These are phyloP conservation scores for Begonia loranthoides DNA, from an alignment of 306 rosid genomes.

Conservation along the genomic window DNA sequence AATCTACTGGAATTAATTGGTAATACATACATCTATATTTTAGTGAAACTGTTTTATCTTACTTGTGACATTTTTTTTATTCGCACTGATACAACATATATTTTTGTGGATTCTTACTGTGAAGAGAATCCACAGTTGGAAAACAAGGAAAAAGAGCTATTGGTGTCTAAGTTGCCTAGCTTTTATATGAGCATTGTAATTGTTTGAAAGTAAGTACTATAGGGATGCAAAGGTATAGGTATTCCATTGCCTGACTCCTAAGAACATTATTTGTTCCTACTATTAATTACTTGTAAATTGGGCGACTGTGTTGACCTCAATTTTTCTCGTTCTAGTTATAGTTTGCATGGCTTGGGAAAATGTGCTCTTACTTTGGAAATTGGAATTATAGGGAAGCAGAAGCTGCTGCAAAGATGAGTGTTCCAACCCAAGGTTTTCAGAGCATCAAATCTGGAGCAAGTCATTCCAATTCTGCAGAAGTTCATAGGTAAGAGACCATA, in stretches of 20 bases:
- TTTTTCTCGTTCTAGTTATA: neutral
- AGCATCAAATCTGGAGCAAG: slow-evolving; percentile 6
- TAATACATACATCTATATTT: neutral
- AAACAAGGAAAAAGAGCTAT: neutral
- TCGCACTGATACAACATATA: neutral
- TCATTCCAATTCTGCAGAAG: slow-evolving; percentile 1
- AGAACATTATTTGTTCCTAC: neutral
- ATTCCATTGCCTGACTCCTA: neutral
- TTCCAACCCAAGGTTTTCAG: slow-evolving; percentile 4
- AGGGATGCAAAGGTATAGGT: neutral
- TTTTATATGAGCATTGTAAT: neutral
- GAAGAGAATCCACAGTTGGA: neutral
- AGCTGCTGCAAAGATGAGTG: slow-evolving; percentile 1
- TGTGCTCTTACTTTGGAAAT: neutral
- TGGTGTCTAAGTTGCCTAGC: neutral
- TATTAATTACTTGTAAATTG: neutral
- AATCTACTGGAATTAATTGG: slow-evolving; percentile 11
- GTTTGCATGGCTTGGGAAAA: neutral
- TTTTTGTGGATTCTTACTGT: neutral
- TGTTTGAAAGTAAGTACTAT: neutral
- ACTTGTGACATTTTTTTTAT: neutral
- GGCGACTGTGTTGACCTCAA: neutral
- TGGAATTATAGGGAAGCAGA: slow-evolving; percentile 3
- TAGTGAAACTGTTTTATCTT: too few relatives aligned
- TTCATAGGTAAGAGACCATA: neutral